Base-by-base conservation (phyloP, 108 stramenopile genomes). In the Chaetoceros muelleri region DNA sequence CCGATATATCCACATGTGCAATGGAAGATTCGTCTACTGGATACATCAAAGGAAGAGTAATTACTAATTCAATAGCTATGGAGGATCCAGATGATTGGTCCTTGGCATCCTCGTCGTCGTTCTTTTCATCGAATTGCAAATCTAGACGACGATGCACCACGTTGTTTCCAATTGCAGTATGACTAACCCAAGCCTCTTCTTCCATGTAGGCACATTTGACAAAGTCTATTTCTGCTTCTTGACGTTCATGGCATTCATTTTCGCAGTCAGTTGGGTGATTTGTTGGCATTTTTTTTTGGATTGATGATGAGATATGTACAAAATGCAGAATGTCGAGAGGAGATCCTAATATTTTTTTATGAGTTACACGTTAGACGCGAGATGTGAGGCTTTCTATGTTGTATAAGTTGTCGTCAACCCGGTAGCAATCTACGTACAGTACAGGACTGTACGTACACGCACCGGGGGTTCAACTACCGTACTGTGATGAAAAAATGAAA, bases 221-320 rank as follows among this genome's bases (percentile, higher is more conserved):
- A 52, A 89, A 82, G 30, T 81, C 87, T 2, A 89, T 52, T 64
- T 88, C 87, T n/a, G 79, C 80, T 45, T 71, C 40, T 22, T 67
- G 87, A 8, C 87, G 76, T 31, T 83, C 85, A 1, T 58, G 56
- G 22, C 55, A 55, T 55, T 79, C 82, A 25, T 75, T 52, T 58
- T 27, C 7, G 18, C 26, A 27, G 34, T 40, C 34, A 40, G 34
- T 10, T 40, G 34, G 13, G n/a, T n/a, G n/a, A n/a, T n/a, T n/a
- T n/a, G n/a, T n/a, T n/a, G n/a, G n/a, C n/a, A n/a, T n/a, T n/a
- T n/a, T n/a, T n/a, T 13, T 10, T 40, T 5, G 13, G 13, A 40
- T 5, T 13, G 34, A 40, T 40, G 5, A 10, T 40, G 34, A 40
- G 13, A 5, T 40, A 40, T 40, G 8, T 10, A 10, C 5, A 10